Base-by-base conservation (phyloP, 176 grass and related monocot species). In the Eleusine coracana region DNA sequence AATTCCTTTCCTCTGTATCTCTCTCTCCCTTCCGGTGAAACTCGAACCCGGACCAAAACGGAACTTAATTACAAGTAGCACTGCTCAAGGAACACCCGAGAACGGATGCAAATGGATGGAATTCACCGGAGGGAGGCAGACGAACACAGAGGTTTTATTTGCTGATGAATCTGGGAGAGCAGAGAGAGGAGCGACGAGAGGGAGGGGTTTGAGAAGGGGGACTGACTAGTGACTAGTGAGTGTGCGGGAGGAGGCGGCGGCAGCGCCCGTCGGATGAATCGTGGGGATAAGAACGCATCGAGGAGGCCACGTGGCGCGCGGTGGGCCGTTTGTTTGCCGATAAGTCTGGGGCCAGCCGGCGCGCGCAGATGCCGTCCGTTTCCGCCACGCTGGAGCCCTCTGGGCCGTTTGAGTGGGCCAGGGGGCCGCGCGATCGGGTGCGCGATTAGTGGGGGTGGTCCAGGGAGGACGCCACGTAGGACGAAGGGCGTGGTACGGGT, bases 231-330 rank as follows among this genome's bases (percentile, higher is more conserved):
- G 31, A 34, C 31, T 34, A 34, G 31, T 34, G 2, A 34, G 31
- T 34, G 31, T 34, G 31, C 31, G 49, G 81, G 31, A 18, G 51
- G 0, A 13, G 65, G 65, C 62, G 69, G 59, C 48, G 70, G 74
- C 29, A 56, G 55, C 37, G 70, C 61, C 73, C 81, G 84, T 81
- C 7, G 48, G 73, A 74, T 40, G 83, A 28, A 90, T 92, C 91
- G 81, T 84, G 84, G 91, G 87, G 87, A 83, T 92, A 92, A 87
- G 76, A 89, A 86, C 81, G 81, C 87, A 89, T 81, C 42, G 10
- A 68, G 52, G 37, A 9, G 80, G 80, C 74, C 66, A 92, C 81
- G 91, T 92, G 91, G 81, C 81, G 20, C 3, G 5, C 31, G 0
- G 16, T 5, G n/a, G 67, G 31, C 72, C 84, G 84, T 89, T 87